Conservation (phyloP, 441 rosid species). For the Capsella rubella region DNA sequence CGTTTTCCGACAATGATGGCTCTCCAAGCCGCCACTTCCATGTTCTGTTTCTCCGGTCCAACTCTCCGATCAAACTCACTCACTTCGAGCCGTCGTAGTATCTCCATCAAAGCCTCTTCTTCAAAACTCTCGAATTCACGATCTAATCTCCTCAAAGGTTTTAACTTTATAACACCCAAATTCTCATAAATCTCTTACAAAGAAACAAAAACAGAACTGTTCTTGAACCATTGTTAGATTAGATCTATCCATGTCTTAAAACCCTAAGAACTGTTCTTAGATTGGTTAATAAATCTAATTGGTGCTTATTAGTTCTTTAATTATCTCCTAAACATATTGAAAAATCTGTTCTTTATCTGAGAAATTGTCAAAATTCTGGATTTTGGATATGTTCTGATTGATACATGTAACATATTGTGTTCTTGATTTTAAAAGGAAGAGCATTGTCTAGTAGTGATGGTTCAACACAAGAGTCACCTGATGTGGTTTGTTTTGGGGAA, state of each 20-base stretch:
- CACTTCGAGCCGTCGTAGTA: conserved; percentile 22
- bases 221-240: background rate
- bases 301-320: background rate
- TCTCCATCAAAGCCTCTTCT: conserved; percentile 43
- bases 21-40: conserved; percentile 38
- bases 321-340: no score
- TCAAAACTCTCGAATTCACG: conserved; percentile 39
- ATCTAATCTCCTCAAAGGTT: conserved; percentile 52
- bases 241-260: background rate
- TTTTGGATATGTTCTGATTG: background rate
- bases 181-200: background rate
- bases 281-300: background rate
- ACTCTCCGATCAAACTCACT: conserved; percentile 29
- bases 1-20: conserved; percentile 42
- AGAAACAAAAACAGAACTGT: background rate
- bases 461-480: conserved; percentile 57
- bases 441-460: conserved; percentile 56
- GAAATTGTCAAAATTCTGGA: no score
- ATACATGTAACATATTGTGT: background rate
- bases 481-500: conserved; percentile 92
- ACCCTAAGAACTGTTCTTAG: background rate
- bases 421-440: conserved; percentile 49
- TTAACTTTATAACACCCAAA: background rate
- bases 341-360: no score
- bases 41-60: conserved; percentile 37